Evolutionary conservation across 2,329 filamentous ascomycete genomes (phyloP).

Genomic region (Diaporthe caulivora): DNA sequence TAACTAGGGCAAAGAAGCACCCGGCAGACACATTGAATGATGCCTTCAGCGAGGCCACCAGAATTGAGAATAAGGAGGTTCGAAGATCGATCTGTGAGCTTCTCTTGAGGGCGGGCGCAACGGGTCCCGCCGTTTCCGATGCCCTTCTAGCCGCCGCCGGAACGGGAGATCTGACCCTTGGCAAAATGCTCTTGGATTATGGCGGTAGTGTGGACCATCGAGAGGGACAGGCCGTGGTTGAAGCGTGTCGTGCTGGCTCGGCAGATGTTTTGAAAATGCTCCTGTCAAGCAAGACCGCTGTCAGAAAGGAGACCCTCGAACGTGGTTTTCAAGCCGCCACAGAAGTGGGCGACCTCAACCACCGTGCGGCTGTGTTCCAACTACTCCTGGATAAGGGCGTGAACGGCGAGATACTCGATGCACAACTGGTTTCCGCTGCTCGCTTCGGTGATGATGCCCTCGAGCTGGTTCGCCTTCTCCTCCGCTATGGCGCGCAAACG

Average conservation of each 20-base stretch:
- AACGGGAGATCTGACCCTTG: slow-evolving; percentile 65
- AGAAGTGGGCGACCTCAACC: slow-evolving; percentile 62
- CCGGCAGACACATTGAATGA: slow-evolving; percentile 54
- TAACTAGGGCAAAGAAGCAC: slow-evolving; percentile 54
- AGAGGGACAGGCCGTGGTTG: slow-evolving; percentile 65
- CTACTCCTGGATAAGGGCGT: slow-evolving; percentile 64
- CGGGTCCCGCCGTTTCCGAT: slow-evolving; percentile 59
- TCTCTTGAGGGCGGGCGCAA: slow-evolving; percentile 61
- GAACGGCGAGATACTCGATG: slow-evolving; percentile 62
- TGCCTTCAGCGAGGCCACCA: slow-evolving; percentile 59
- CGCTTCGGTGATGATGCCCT: slow-evolving; percentile 63
- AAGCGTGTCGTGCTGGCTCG: slow-evolving; percentile 65
- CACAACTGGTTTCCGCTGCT: slow-evolving; percentile 65
- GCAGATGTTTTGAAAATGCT: slow-evolving; percentile 64
- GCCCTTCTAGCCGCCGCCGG: slow-evolving; percentile 64
- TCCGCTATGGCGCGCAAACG: slow-evolving; percentile 65
- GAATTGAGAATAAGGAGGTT: slow-evolving; percentile 52
- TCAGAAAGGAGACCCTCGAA: slow-evolving; percentile 58
- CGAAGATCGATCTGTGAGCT: slow-evolving; percentile 59
- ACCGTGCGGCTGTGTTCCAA: slow-evolving; percentile 62
- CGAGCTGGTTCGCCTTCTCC: slow-evolving; percentile 62
- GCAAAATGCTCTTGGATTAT: slow-evolving; percentile 62
- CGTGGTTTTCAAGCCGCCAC: slow-evolving; percentile 68
- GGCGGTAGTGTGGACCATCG: slow-evolving; percentile 65
- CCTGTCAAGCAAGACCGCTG: slow-evolving; percentile 54